Evolutionary conservation across 202 grass and related monocot genomes (phyloP).

Genomic region (Alloteropsis angusta): DNA sequence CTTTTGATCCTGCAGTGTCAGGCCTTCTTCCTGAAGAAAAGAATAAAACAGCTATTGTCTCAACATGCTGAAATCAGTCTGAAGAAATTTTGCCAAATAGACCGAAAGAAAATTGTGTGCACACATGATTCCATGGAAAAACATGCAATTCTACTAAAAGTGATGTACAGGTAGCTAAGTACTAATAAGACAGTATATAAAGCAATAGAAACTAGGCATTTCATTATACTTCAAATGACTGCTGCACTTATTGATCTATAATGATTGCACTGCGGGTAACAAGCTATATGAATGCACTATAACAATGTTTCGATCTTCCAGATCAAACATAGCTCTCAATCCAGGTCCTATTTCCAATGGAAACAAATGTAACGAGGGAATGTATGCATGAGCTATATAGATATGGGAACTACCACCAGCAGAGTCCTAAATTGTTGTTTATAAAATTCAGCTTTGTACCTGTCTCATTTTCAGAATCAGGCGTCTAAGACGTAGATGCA

Average conservation of each 20-base stretch:
- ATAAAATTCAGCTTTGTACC: background rate
- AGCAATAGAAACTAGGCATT: background rate
- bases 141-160: background rate
- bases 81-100: background rate
- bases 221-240: background rate
- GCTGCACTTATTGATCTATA: background rate
- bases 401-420: background rate
- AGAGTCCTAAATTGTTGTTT: background rate
- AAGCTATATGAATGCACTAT: background rate
- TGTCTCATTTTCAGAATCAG: background rate
- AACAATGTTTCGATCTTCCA: background rate
- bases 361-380: background rate
- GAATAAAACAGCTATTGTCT: background rate
- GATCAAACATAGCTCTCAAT: background rate
- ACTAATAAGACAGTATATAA: background rate
- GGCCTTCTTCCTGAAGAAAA: constrained; percentile 41
- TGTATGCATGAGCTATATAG: no score
- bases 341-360: background rate
- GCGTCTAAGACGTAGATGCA: background rate
- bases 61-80: background rate
- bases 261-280: background rate
- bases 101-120: background rate
- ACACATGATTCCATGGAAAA: background rate
- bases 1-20: constrained; percentile 38
- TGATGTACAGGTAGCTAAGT: background rate